Evolutionary conservation across 139 green algal genomes (phyloP).

Genomic region (Chlorella ohadii): DNA sequence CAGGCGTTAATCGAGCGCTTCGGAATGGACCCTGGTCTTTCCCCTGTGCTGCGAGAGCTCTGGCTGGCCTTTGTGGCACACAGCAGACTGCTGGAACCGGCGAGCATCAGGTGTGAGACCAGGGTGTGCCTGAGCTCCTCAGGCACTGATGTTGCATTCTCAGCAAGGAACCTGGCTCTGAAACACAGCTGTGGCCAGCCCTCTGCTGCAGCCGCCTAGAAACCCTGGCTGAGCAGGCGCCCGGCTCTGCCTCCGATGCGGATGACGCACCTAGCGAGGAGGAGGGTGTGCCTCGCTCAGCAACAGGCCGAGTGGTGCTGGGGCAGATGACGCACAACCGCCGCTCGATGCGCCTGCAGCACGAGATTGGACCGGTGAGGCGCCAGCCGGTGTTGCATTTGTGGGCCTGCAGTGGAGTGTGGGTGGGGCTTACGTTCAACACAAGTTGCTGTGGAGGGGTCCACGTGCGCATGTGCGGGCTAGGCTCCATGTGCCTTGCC

Average conservation of each 20-base stretch:
- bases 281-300: neutral
- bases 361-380: neutral
- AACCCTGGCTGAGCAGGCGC: neutral
- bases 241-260: neutral
- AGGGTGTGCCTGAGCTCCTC: no score
- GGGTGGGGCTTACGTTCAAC: no score
- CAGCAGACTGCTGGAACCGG: slow-evolving; percentile 8
- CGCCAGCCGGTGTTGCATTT: no score
- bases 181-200: no score
- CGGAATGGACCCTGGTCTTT: neutral
- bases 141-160: no score
- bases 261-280: neutral
- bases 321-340: neutral
- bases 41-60: slow-evolving; percentile 12
- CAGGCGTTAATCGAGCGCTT: neutral
- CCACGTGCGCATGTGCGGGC: no score
- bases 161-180: no score
- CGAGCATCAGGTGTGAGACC: slow-evolving; percentile 3
- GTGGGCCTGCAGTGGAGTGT: no score
- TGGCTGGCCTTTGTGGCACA: slow-evolving; percentile 34
- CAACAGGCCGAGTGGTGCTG: neutral
- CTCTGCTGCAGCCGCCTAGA: slow-evolving; percentile 1
- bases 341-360: neutral
- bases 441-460: no score
- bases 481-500: no score